Percentiles rank a stretch among this genome's conserved stretches.
Evolutionary conservation across 2,329 filamentous ascomycete species (phyloP).

Genomic region (Dothistroma septosporum): DNA sequence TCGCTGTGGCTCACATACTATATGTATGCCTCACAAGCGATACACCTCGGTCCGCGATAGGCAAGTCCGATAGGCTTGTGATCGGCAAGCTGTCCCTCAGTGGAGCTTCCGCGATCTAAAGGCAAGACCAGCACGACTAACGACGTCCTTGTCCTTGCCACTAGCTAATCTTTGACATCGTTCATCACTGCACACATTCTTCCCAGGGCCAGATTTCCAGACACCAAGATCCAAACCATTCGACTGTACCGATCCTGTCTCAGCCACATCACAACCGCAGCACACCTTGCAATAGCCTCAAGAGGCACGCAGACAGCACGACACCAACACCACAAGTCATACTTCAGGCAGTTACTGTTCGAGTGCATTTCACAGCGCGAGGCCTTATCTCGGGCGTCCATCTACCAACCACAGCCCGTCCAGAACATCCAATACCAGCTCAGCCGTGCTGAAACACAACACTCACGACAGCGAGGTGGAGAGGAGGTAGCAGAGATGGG

Average conservation of each 20-base stretch:
- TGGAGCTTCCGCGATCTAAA: not conserved
- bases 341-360: not conserved
- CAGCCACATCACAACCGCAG: not conserved
- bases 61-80: not conserved
- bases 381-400: not conserved
- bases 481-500: conserved; percentile 11
- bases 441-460: not conserved
- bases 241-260: not conserved
- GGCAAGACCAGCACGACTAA: not conserved
- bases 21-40: not conserved
- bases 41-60: not conserved
- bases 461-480: not conserved
- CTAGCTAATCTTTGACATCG: not conserved
- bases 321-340: not conserved
- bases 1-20: not conserved
- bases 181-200: not conserved
- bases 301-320: not conserved
- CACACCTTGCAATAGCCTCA: not conserved
- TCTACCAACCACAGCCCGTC: not conserved
- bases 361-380: not conserved
- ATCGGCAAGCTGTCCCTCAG: not conserved
- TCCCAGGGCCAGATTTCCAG: not conserved
- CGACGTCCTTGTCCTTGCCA: not conserved
- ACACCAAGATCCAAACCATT: not conserved
- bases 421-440: not conserved